Base-by-base conservation (phyloP, 352 stramenopile genomes). In the Phytophthora colocasiae region DNA sequence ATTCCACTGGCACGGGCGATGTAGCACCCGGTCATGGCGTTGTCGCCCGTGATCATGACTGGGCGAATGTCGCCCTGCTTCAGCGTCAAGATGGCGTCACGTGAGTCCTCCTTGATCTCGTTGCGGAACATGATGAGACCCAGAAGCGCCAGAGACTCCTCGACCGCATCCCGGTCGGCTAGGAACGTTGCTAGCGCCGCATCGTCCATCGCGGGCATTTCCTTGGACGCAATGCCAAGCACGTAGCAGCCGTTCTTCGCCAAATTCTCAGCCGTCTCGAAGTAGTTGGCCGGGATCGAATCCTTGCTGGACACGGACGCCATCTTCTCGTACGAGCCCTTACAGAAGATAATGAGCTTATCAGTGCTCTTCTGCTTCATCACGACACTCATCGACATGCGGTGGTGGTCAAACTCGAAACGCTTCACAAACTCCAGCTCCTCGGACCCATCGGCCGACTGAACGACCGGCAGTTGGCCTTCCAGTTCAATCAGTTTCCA, bases 71-170 rank as follows among this genome's bases (percentile, higher is more conserved):
- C 83, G 39, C 89, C 93, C 50, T 80, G 66, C 48, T 89, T 88
- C n/a, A 97, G 72, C 32, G 84, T 84, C 49, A 78, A 7, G 34
- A 98, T 90, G 5, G 91, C 91, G 10, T 85, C 77, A 26, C 70
- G 71, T 32, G 90, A 93, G 57, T 97, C 88, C 15, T 88, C 74
- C 72, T 96, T 96, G 31, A 97, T 80, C 31, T 89, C 75, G 49
- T 98, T 98, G 57, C 89, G 83, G 82, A 97, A 98, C 53, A 93
- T 90, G 38, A 97, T 83, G 8, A 97, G 74, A 43, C 93, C 92
- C 19, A 91, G 46, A 46, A 97, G 83, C 11, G 62, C 78, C 14
- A 97, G 69, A 49, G 79, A 78, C 12, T 67, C 72, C 66, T 98
- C 92, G 2, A 97, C 78, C 6, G 87, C 77, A 40, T 95, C 85